Evolutionary conservation across 352 stramenopile species (phyloP), one percentile per base, ranked within the genome.

Genomic region (Globisporangium apiculatum): DNA sequence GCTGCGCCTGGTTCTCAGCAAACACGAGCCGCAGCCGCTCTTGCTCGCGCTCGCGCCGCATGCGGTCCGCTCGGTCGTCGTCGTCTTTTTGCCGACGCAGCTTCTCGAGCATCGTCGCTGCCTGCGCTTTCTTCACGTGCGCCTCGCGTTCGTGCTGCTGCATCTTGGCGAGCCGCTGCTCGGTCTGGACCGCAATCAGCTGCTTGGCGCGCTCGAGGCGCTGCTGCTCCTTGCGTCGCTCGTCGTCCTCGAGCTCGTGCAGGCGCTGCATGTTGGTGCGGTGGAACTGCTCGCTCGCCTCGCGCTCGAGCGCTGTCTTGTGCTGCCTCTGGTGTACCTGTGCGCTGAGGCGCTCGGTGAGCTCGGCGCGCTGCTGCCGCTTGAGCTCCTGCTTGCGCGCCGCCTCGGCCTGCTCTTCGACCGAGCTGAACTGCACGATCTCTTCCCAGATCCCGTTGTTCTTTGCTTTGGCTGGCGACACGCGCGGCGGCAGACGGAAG

Each of bases 391-490:
- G 69, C 57, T 82, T 69, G 24, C 62, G 65, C 48, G 82, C 55
- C 1, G 71, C 75, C 40, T 93, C 83, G 8, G 74, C 58, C 53
- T 79, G 67, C 62, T 93, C 83, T 55, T 90, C 79, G 5, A 89
- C 55, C 5, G 75, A 85, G 50, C 73, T 75, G 58, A 83, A 91
- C 70, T 91, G 83, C 57, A 89, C 83, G 53, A 93, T 90, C 55
- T 91, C 75, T 51, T 91, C 80, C 83, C 83, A 93, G 46, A 93
- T 91, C 36, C 79, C 76, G 54, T 82, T 86, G 62, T 71, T 73
- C 10, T 86, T 83, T n/a, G 87, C 75, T 57, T 90, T 90, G 59
- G 88, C 86, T 2, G 81, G 78, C 10, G 79, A 90, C 14, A 68
- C 75, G 17, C 69, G 76, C 18, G 79, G 76, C 38, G 81, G 78